Percentiles rank a stretch among this genome's conserved stretches.
Evolutionary conservation across 1,284 basidiomycete genomes (phyloP).

Genomic region (Cystobasidium pallidum): DNA sequence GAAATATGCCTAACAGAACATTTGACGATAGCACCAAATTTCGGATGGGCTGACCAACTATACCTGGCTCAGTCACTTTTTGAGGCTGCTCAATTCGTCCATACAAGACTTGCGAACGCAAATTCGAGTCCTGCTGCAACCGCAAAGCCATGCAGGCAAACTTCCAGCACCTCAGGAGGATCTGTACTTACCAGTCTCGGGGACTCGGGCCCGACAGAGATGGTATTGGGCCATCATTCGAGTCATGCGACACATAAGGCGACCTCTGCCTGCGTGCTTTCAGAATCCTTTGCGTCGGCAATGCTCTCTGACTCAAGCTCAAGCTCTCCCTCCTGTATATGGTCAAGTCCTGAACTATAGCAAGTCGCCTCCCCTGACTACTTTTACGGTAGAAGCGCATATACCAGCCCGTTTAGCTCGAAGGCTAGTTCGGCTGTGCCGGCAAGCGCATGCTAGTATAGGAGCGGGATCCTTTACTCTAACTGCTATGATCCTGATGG

Average conservation of each 20-base stretch:
- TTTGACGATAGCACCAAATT: conserved; percentile 27
- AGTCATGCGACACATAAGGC: conserved; percentile 16
- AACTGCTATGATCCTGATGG: conserved; percentile 33
- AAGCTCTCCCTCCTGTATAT: background rate
- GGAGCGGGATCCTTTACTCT: conserved; percentile 30
- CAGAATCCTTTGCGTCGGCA: conserved; percentile 21
- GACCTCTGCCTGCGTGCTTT: conserved; percentile 21
- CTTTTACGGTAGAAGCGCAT: conserved; percentile 16
- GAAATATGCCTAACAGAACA: too few relatives aligned
- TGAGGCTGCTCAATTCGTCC: conserved; percentile 19
- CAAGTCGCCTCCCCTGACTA: conserved; percentile 15
- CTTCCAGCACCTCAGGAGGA: conserved; percentile 36
- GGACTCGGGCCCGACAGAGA: conserved; percentile 20
- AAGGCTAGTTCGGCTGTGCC: conserved; percentile 11
- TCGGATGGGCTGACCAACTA: conserved; percentile 42
- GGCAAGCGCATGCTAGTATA: conserved; percentile 17
- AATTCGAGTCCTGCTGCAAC: background rate
- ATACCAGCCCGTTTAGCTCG: background rate
- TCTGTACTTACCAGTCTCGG: conserved; percentile 26
- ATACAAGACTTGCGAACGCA: background rate
- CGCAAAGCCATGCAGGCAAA: background rate
- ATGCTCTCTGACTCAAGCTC: background rate
- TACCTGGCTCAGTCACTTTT: conserved; percentile 33
- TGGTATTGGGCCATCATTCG: conserved; percentile 40
- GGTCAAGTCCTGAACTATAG: conserved; percentile 12